These are phyloP conservation scores for Microcera coccophila DNA, from an alignment of 2,329 filamentous ascomycete genomes.

Conservation along the genomic window DNA sequence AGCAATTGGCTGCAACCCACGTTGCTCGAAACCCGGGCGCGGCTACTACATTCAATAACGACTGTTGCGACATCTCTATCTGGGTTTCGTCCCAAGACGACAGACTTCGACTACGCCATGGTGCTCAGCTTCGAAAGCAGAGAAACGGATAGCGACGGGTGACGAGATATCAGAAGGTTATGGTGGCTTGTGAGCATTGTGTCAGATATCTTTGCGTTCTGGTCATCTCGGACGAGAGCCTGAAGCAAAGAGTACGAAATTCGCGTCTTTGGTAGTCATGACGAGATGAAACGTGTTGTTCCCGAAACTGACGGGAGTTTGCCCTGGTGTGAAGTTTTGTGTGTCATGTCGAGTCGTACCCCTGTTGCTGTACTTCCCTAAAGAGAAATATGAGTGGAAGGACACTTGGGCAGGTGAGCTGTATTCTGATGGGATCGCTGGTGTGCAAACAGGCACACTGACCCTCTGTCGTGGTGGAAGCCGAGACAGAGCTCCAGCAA, in stretches of 20 bases:
- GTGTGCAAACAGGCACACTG: too few relatives aligned
- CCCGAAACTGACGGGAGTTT: slow-evolving; percentile 26
- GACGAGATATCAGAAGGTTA: slow-evolving; percentile 21
- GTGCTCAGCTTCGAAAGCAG: slow-evolving; percentile 24
- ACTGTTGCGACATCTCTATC: slow-evolving; percentile 28
- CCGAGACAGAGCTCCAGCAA: too few relatives aligned
- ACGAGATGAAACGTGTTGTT: slow-evolving; percentile 37
- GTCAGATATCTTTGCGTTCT: slow-evolving; percentile 9
- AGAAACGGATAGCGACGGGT: slow-evolving; percentile 28
- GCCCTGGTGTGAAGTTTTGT: slow-evolving; percentile 27
- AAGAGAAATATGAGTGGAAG: too few relatives aligned
- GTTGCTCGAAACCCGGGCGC: slow-evolving; percentile 27
- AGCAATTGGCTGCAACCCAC: slow-evolving; percentile 26
- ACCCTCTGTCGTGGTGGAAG: too few relatives aligned
- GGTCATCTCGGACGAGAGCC: slow-evolving; percentile 13
- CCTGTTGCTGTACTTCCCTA: too few relatives aligned
- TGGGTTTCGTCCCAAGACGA: slow-evolving; percentile 30
- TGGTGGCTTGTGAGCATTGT: slow-evolving; percentile 24
- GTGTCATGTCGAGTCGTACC: slow-evolving; percentile 18
- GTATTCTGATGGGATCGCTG: too few relatives aligned
- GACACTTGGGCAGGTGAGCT: too few relatives aligned
- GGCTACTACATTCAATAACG: slow-evolving; percentile 16
- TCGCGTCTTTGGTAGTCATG: slow-evolving; percentile 36
- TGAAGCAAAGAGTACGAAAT: slow-evolving; percentile 24
- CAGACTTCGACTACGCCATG: slow-evolving; percentile 23